Base-by-base conservation (phyloP, 257 asterid genomes). In the Galeopsis tetrahit region DNA sequence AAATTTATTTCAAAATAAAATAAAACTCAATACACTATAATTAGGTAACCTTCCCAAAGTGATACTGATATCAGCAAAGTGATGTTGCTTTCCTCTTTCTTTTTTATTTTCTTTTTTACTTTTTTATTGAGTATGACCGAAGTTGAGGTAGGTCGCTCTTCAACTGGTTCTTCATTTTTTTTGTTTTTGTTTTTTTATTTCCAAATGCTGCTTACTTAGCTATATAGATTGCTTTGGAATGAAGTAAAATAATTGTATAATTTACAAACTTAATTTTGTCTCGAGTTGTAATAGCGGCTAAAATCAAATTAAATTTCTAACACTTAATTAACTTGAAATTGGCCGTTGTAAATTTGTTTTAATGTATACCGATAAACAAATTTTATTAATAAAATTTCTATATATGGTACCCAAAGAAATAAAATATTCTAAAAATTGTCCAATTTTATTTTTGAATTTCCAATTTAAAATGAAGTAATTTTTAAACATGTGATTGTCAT, bases 211-310 rank as follows among this genome's bases (percentile, higher is more conserved):
- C 51, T 44, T 44, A 44, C 14, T 2, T 44, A 44, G 51, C 14
- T 67, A 73, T 39, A 39, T 21, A n/a, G 48, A 59, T 65, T 48
- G 34, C 71, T 65, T 73, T 66, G 44, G 52, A 61, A 60, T 51
- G 42, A 67, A 46, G 69, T 58, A 66, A 44, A 9, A 31, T 73
- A 4, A 0, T 33, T 43, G 32, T 15, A 2, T 10, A 17, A 3
- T 39, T 34, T 7, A 33, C n/a, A 39, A 33, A 42, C 9, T 1
- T 6, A 34, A 36, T 62, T 10, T 62, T 62, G 32, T 4, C 49
- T 15, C 67, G 1, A 4, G 5, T n/a, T 36, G 8, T 62, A 55
- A 43, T 43, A 36, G 40, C 13, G 49, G n/a, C 14, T 43, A 7
- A 43, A 43, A 43, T 10, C 1, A 43, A 36, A 36, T 36, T 36